phyloP scores from a whole-genome alignment of 2,329 filamentous ascomycete genomes.

The Penicillium sp. region DNA sequence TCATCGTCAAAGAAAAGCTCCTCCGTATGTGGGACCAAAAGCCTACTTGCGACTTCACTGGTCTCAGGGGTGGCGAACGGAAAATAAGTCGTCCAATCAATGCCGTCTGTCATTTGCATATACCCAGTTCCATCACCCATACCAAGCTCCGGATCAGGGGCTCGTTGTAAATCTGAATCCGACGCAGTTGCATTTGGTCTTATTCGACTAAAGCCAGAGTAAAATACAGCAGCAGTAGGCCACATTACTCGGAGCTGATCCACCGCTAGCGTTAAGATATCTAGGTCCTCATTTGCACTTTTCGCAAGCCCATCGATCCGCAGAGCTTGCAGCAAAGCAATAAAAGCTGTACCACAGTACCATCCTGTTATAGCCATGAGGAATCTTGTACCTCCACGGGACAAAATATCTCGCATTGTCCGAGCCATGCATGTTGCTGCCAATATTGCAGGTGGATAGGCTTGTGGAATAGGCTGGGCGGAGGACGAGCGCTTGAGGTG shows the following conservation, averaged over 20 bases:
- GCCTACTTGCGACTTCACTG: conserved; percentile 19
- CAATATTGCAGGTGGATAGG: conserved; percentile 42
- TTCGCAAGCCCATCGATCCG: conserved; percentile 35
- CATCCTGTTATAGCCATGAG: conserved; percentile 51
- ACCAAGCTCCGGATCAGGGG: conserved; percentile 14
- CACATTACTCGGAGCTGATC: conserved; percentile 42
- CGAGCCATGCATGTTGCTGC: conserved; percentile 46
- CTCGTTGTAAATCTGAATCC: conserved; percentile 7
- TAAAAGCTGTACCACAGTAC: conserved; percentile 49
- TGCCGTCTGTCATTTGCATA: conserved; percentile 22
- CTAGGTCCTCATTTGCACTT: conserved; percentile 39
- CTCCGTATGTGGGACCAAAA: conserved; percentile 16
- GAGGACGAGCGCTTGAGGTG: conserved; percentile 46
- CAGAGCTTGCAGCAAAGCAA: conserved; percentile 47
- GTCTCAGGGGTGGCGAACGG: conserved; percentile 40
- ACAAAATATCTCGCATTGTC: conserved; percentile 45
- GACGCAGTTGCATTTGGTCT: conserved; percentile 32
- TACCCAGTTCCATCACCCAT: conserved; percentile 14
- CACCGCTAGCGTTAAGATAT: conserved; percentile 36
- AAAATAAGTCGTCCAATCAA: conserved; percentile 42
- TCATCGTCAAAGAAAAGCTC: conserved; percentile 16
- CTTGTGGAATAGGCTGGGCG: conserved; percentile 42
- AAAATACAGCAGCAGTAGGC: conserved; percentile 43
- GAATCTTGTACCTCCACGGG: conserved; percentile 45
- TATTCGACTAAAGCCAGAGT: conserved; percentile 23